Conservation (phyloP, 768 basidiomycete species). For the Antrodiella citrinella region DNA sequence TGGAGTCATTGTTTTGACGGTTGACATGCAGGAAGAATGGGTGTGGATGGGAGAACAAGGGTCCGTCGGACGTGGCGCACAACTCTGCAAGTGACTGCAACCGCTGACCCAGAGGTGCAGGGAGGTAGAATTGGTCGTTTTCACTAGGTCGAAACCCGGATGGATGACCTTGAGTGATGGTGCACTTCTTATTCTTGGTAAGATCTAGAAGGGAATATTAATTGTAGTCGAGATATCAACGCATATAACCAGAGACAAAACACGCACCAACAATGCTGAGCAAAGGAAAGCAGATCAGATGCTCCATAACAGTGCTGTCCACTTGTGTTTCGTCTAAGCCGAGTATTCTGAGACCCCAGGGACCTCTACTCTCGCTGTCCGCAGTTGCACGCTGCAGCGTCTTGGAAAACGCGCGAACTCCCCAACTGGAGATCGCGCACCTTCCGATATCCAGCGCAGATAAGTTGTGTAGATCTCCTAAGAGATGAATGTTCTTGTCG, state of each 20-base stretch:
- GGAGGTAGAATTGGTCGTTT: conserved; percentile 11
- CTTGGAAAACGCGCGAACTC: conserved; percentile 42
- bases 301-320: conserved; percentile 32
- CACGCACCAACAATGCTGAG: conserved; percentile 54
- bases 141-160: conserved; percentile 8
- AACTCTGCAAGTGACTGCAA: conserved; percentile 4
- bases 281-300: conserved; percentile 43
- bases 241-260: neutral
- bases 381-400: conserved; percentile 28
- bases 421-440: conserved; percentile 43
- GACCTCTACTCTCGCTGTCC: conserved; percentile 28
- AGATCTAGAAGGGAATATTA: conserved; percentile 21
- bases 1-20: no score
- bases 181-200: conserved; percentile 19
- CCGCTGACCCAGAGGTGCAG: conserved; percentile 8
- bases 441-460: conserved; percentile 57
- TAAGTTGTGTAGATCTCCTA: conserved; percentile 47
- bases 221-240: no score
- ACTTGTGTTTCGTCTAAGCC: conserved; percentile 49
- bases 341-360: conserved; percentile 54
- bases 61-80: neutral
- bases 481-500: conserved; percentile 44
- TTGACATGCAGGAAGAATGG: conserved; percentile 25
- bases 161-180: neutral
- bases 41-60: conserved; percentile 27